Evolutionary conservation across 2,329 filamentous ascomycete genomes (phyloP).

Genomic region (Leptosphaerulina australis): DNA sequence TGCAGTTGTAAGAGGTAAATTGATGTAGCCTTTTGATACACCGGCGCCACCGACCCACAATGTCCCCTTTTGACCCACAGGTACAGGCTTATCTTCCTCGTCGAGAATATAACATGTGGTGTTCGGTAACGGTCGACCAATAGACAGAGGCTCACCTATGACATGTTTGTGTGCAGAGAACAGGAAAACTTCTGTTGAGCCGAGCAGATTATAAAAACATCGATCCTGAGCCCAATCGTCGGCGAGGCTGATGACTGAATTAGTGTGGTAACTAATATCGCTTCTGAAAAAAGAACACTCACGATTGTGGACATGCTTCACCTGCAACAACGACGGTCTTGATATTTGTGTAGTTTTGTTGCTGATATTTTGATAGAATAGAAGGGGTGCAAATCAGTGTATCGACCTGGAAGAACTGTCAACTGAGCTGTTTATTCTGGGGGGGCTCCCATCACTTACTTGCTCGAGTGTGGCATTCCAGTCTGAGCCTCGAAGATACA

Average conservation of each 20-base stretch:
- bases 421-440: neutral
- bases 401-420: slow-evolving; percentile 50
- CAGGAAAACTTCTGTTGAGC: slow-evolving; percentile 65
- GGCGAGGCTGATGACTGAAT: slow-evolving; percentile 50
- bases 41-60: slow-evolving; percentile 65
- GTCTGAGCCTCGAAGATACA: slow-evolving; percentile 58
- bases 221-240: slow-evolving; percentile 60
- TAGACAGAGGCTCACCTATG: slow-evolving; percentile 56
- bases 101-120: slow-evolving; percentile 63
- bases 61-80: slow-evolving; percentile 56
- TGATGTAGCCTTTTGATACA: slow-evolving; percentile 63
- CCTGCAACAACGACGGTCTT: slow-evolving; percentile 61
- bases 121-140: slow-evolving; percentile 63
- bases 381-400: slow-evolving; percentile 63
- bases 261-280: neutral
- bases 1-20: slow-evolving; percentile 58
- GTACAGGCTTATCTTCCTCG: slow-evolving; percentile 53
- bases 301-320: slow-evolving; percentile 58
- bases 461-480: slow-evolving; percentile 57
- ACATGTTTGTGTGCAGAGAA: slow-evolving; percentile 62
- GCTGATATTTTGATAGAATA: slow-evolving; percentile 60
- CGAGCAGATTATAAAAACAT: slow-evolving; percentile 59
- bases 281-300: slow-evolving; percentile 19
- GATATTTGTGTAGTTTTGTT: slow-evolving; percentile 57
- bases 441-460: slow-evolving; percentile 40